Percentiles rank a stretch among this genome's conserved stretches.
Conservation (phyloP, 2,329 filamentous ascomycete genomes). For the Microdochium bolleyi region DNA sequence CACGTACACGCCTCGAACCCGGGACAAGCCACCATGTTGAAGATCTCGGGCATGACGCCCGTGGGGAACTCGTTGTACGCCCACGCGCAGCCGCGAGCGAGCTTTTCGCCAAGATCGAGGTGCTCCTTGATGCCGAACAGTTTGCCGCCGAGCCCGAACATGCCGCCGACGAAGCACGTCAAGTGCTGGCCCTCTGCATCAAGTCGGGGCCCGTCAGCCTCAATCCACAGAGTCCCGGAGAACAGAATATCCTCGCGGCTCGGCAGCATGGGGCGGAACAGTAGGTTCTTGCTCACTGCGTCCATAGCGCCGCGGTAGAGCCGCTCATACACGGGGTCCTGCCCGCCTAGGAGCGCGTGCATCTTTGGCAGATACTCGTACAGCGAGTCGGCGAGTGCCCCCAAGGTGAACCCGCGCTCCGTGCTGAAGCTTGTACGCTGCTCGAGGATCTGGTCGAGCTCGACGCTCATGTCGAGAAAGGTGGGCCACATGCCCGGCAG, state of each 20-base stretch:
- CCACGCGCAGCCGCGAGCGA: conserved; percentile 51
- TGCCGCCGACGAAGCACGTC: conserved; percentile 39
- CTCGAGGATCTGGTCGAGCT: conserved; percentile 8
- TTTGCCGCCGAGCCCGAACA: conserved; percentile 35
- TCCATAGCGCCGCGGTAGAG: conserved; percentile 58
- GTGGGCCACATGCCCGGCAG: conserved; percentile 73
- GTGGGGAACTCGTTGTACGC: conserved; percentile 45
- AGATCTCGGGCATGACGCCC: conserved; percentile 53
- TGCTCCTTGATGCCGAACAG: conserved; percentile 36
- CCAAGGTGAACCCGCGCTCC: conserved; percentile 39
- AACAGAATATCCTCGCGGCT: conserved; percentile 56
- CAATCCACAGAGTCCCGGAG: conserved; percentile 31
- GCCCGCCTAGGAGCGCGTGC: conserved; percentile 58
- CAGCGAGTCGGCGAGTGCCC: conserved; percentile 44
- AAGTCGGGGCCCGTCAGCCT: conserved; percentile 13
- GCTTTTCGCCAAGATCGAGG: conserved; percentile 34
- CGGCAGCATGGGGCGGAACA: conserved; percentile 63
- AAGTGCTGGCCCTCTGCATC: conserved; percentile 31
- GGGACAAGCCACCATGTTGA: conserved; percentile 25
- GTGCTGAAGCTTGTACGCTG: not conserved
- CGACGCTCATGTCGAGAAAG: conserved; percentile 49
- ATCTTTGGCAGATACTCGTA: conserved; percentile 57
- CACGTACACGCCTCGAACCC: conserved; percentile 26
- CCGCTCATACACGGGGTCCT: conserved; percentile 48
- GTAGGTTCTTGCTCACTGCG: conserved; percentile 50